Evolutionary conservation across 192 early-diverging fungal species (phyloP).

Genomic region (Backusella liffmaniae): DNA sequence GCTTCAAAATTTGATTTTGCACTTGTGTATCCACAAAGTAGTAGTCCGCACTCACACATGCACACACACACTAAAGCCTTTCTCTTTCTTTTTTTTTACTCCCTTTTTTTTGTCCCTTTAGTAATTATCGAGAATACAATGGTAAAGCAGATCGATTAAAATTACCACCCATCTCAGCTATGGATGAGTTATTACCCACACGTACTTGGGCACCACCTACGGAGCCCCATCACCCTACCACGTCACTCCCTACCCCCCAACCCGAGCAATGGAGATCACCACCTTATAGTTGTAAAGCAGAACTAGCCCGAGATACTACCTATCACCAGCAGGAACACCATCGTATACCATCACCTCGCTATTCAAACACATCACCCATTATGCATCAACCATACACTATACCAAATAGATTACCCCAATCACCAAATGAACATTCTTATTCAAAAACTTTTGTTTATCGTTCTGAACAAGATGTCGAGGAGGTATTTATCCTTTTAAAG

Average conservation of each 20-base stretch:
- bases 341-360: constrained; percentile 2
- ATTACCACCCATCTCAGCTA: constrained; percentile 19
- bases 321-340: neutral
- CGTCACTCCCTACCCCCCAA: constrained; percentile 1
- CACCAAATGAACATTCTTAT: neutral
- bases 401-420: constrained; percentile 13
- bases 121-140: constrained; percentile 1
- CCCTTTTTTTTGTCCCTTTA: constrained; percentile 1
- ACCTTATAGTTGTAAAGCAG: neutral
- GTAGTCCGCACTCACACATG: neutral
- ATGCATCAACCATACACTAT: constrained; percentile 1
- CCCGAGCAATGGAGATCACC: constrained; percentile 11
- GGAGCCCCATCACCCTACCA: neutral
- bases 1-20: constrained; percentile 1
- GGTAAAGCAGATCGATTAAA: constrained; percentile 12
- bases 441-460: neutral
- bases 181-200: constrained; percentile 9
- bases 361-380: constrained; percentile 9
- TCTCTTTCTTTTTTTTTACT: neutral
- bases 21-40: neutral
- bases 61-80: neutral
- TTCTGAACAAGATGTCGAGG: constrained; percentile 15
- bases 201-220: constrained; percentile 14
- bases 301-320: constrained; percentile 1
- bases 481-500: constrained; percentile 7